Percentiles rank a stretch among this genome's conserved stretches.
Conservation (phyloP, 352 stramenopile species). For the Phytophthora pluvialis region DNA sequence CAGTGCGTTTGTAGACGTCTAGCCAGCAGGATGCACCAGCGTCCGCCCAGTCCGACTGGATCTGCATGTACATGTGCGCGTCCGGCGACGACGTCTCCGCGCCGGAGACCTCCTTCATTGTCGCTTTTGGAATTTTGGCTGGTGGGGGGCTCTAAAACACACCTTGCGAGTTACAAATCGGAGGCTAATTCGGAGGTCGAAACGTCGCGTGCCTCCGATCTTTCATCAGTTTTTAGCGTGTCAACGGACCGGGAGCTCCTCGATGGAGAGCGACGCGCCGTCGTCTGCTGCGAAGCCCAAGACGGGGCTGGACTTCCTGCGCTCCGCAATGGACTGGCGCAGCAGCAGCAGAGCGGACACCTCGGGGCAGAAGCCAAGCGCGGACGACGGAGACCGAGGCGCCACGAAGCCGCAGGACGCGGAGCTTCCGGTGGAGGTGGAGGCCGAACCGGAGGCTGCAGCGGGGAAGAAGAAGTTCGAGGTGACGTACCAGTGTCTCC, state of each 20-base stretch:
- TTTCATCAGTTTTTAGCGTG: slow-evolving; percentile 15
- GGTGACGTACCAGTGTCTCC: slow-evolving; percentile 27
- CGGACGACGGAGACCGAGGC: neutral
- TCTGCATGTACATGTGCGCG: slow-evolving; percentile 58
- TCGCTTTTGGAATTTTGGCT: slow-evolving; percentile 1
- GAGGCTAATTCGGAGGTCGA: neutral
- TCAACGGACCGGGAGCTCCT: slow-evolving; percentile 3
- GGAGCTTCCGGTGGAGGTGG: slow-evolving; percentile 5
- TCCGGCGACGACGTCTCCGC: slow-evolving; percentile 11
- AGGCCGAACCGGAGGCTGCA: slow-evolving; percentile 19
- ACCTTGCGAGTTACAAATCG: too few relatives aligned
- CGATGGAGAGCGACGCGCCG: slow-evolving; percentile 3
- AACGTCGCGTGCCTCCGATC: slow-evolving; percentile 17
- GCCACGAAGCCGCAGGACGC: neutral
- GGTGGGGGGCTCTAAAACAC: too few relatives aligned
- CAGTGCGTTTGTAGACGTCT: slow-evolving; percentile 60
- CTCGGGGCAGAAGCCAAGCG: slow-evolving; percentile 4
- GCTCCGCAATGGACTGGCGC: slow-evolving; percentile 40
- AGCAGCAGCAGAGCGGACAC: slow-evolving; percentile 2
- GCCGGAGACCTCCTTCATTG: slow-evolving; percentile 17
- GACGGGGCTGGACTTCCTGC: slow-evolving; percentile 36
- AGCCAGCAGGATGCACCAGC: slow-evolving; percentile 47
- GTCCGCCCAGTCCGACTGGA: slow-evolving; percentile 64
- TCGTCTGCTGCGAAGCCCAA: slow-evolving; percentile 10
- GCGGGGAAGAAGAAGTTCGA: slow-evolving; percentile 15